phyloP scores from a whole-genome alignment of 345 rosid genomes.

The Bruguiera sexangula region DNA sequence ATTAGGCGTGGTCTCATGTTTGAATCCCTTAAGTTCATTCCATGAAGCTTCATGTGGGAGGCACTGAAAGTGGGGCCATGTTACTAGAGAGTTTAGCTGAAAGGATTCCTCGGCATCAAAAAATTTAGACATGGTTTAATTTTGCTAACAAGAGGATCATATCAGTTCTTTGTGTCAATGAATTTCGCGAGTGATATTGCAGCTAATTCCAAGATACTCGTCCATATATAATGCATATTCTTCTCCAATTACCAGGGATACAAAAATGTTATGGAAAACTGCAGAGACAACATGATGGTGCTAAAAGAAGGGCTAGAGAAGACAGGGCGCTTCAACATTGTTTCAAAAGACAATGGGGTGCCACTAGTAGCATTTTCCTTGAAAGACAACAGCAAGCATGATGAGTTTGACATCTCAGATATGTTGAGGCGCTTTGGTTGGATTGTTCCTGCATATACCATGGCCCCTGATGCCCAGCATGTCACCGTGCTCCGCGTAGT shows the following conservation, averaged over 20 bases:
- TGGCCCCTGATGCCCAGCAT: constrained; percentile 32
- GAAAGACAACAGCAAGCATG: constrained; percentile 21
- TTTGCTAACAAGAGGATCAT: no score
- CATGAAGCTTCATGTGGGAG: no score
- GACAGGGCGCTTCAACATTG: constrained; percentile 24
- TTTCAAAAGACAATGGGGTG: constrained; percentile 25
- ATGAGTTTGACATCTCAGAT: constrained; percentile 28
- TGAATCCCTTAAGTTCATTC: no score
- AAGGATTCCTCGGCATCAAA: no score
- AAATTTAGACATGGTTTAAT: no score
- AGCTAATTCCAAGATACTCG: no score
- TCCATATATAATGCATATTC: no score
- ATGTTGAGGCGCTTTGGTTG: constrained; percentile 29
- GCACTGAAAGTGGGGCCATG: no score
- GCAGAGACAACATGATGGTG: constrained; percentile 33
- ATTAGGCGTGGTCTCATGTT: no score
- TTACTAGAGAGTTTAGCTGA: no score
- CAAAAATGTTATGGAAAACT: constrained; percentile 24
- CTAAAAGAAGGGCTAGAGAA: constrained; percentile 24
- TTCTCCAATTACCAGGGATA: constrained; percentile 19
- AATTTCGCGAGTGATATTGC: no score
- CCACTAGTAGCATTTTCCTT: constrained; percentile 31
- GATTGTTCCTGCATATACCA: constrained; percentile 36
- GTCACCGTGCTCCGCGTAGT: constrained; percentile 28
- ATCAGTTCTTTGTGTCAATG: no score